Conservation (phyloP, 805 yeast genomes). For the Starmerella floris region DNA sequence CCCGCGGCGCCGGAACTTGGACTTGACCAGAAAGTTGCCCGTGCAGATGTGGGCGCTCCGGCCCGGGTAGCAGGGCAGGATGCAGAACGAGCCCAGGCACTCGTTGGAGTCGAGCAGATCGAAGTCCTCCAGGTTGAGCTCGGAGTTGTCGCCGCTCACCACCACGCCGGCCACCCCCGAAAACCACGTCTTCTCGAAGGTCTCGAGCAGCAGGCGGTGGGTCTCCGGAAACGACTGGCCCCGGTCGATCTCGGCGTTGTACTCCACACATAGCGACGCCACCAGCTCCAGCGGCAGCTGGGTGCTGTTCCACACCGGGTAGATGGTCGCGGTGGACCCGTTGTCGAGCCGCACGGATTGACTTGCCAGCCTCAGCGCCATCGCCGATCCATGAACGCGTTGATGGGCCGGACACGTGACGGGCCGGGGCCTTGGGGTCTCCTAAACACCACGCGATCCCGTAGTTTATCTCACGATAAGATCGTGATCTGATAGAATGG, state of each 20-base stretch:
- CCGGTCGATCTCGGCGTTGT: slow-evolving; percentile 78
- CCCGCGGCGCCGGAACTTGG: slow-evolving; percentile 84
- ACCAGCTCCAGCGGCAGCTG: slow-evolving; percentile 67
- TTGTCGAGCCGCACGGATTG: slow-evolving; percentile 68
- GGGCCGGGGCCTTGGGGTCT: no score
- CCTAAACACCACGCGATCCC: no score
- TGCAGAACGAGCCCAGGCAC: slow-evolving; percentile 75
- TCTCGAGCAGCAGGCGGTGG: slow-evolving; percentile 60
- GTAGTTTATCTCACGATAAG: no score
- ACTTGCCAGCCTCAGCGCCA: slow-evolving; percentile 6
- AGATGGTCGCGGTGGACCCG: slow-evolving; percentile 83
- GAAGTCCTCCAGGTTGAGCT: slow-evolving; percentile 27
- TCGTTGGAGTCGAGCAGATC: slow-evolving; percentile 73
- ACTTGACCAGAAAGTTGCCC: slow-evolving; percentile 76
- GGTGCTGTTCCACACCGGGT: slow-evolving; percentile 57
- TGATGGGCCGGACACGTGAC: no score
- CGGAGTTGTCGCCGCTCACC: slow-evolving; percentile 5
- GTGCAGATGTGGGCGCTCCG: slow-evolving; percentile 88
- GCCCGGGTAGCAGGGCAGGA: slow-evolving; percentile 86
- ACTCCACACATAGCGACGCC: slow-evolving; percentile 78
- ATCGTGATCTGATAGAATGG: no score
- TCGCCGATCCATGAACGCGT: not conserved
- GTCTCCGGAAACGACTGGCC: slow-evolving; percentile 83
- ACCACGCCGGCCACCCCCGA: slow-evolving; percentile 55
- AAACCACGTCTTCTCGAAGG: slow-evolving; percentile 80